Conservation (phyloP, 2,329 filamentous ascomycete species). For the Huntiella decipiens region DNA sequence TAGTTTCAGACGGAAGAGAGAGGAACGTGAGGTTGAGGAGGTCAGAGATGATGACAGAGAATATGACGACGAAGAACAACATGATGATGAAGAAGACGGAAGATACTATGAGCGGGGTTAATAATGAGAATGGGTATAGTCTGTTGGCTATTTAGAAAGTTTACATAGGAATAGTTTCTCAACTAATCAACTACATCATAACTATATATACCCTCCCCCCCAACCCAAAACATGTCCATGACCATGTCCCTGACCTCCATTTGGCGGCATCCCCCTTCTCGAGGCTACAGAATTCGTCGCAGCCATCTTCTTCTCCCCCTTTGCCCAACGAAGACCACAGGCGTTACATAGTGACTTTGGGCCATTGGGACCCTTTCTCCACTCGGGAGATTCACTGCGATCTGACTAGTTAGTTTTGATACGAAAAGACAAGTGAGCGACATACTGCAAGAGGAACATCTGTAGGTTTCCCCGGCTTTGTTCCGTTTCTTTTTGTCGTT, state of each 20-base stretch:
- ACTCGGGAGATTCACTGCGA: conserved; percentile 83
- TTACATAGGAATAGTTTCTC: no score
- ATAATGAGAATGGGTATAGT: no score
- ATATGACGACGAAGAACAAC: background rate
- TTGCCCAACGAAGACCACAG: conserved; percentile 59
- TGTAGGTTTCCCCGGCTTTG: conserved; percentile 80
- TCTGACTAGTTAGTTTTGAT: conserved; percentile 21
- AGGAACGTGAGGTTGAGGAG: background rate
- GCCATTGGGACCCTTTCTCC: conserved; percentile 81
- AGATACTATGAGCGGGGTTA: background rate
- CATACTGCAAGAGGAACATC: conserved; percentile 80
- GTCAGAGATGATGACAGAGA: background rate
- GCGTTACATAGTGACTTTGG: conserved; percentile 94
- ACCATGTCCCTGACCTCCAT: background rate
- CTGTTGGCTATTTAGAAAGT: no score
- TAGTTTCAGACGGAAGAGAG: background rate
- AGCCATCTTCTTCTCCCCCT: conserved; percentile 58
- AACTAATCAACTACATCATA: no score
- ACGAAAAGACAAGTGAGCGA: conserved; percentile 11
- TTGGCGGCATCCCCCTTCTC: background rate
- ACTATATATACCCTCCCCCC: no score
- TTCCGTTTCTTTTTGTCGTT: conserved; percentile 69
- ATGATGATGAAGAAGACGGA: conserved; percentile 1
- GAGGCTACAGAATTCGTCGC: background rate
- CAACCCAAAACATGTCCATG: background rate